phyloP scores from a whole-genome alignment of 305 asterid species.

The Fraxinus latifolia region DNA sequence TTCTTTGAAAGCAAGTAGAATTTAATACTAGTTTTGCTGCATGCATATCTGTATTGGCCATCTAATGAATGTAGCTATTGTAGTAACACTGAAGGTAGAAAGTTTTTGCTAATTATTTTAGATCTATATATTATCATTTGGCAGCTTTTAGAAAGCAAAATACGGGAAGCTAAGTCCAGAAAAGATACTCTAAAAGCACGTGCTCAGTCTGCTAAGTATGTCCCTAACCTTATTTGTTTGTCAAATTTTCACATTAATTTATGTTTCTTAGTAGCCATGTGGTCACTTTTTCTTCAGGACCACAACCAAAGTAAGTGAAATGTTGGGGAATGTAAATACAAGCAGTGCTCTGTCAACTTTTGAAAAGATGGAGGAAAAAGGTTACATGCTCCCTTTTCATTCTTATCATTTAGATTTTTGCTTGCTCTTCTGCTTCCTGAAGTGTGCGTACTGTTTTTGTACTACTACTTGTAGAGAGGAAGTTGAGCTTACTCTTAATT shows the following conservation, averaged over 20 bases:
- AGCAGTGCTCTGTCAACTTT: slow-evolving; percentile 96
- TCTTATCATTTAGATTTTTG: neutral
- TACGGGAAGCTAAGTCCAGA: slow-evolving; percentile 93
- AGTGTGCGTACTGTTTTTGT: neutral
- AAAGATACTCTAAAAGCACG: slow-evolving; percentile 96
- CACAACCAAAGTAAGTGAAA: slow-evolving; percentile 86
- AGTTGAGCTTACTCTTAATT: neutral
- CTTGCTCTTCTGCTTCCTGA: neutral
- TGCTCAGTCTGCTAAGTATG: slow-evolving; percentile 96
- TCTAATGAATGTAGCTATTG: slow-evolving; percentile 12
- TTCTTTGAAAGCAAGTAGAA: neutral
- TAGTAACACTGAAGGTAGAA: neutral
- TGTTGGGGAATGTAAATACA: slow-evolving; percentile 94
- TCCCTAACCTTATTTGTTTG: slow-evolving; percentile 22
- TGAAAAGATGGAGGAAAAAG: slow-evolving; percentile 99
- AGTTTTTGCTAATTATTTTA: slow-evolving; percentile 3
- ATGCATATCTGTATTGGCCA: neutral
- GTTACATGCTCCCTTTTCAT: slow-evolving; percentile 32
- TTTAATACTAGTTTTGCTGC: neutral
- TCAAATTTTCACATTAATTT: slow-evolving; percentile 6
- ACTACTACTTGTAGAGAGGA: neutral
- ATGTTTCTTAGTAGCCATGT: slow-evolving; percentile 7
- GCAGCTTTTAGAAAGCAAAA: slow-evolving; percentile 94
- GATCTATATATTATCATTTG: slow-evolving; percentile 19
- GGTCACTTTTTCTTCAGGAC: slow-evolving; percentile 52